phyloP scores from a whole-genome alignment of 176 grass and related monocot species.

The Canna indica region DNA sequence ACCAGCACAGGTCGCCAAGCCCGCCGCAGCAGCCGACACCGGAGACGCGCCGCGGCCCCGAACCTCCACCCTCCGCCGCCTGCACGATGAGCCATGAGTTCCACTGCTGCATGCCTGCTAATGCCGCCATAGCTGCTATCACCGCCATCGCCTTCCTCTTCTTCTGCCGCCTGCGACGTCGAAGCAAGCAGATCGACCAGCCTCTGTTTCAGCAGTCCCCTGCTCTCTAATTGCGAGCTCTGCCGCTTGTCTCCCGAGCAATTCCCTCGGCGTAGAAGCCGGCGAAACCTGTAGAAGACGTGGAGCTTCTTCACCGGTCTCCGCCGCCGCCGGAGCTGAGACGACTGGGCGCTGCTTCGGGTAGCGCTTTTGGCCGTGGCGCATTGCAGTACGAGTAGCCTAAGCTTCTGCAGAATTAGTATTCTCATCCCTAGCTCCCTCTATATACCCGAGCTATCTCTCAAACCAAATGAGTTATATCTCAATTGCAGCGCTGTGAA shows the following conservation, averaged over 20 bases:
- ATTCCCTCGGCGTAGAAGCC: neutral
- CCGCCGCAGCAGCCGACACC: conserved; percentile 8
- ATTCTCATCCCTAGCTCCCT: neutral
- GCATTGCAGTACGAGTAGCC: conserved; percentile 5
- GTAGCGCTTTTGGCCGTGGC: neutral
- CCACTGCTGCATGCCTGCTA: neutral
- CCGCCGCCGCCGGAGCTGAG: neutral
- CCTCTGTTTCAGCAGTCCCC: conserved; percentile 3
- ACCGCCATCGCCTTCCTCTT: neutral
- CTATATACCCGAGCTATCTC: neutral
- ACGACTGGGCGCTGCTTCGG: neutral
- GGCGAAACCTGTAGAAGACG: neutral
- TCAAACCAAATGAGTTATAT: neutral
- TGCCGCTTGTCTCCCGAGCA: neutral
- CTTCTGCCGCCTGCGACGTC: neutral
- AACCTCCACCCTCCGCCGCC: conserved; percentile 6
- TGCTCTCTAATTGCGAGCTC: neutral
- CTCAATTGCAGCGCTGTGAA: too few species aligned
- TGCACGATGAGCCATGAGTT: neutral
- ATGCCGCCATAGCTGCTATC: neutral
- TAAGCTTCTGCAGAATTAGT: conserved; percentile 10
- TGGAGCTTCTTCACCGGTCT: conserved; percentile 1
- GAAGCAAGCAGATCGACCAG: conserved; percentile 4
- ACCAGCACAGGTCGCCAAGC: conserved; percentile 17
- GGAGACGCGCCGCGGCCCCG: neutral